phyloP scores from a whole-genome alignment of 2,329 filamentous ascomycete genomes.

The Aspergillus neoniger region DNA sequence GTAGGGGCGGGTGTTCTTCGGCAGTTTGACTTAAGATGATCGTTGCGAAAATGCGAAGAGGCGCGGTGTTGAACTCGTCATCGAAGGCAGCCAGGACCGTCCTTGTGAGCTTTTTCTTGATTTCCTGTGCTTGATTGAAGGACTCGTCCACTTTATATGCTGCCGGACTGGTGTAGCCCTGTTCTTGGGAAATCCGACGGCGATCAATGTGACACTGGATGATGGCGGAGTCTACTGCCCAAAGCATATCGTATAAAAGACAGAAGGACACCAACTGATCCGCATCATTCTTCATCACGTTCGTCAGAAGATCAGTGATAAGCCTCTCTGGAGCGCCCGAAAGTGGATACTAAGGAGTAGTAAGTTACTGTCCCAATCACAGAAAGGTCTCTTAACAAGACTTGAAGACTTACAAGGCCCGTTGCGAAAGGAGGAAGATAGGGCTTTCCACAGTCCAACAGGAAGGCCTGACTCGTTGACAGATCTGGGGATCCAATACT shows the following conservation, averaged over 20 bases:
- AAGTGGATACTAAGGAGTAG: conserved; percentile 32
- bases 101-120: conserved; percentile 21
- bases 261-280: conserved; percentile 37
- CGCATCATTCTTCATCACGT: conserved; percentile 17
- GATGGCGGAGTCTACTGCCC: conserved; percentile 37
- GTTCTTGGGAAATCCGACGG: conserved; percentile 26
- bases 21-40: conserved; percentile 23
- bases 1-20: conserved; percentile 20
- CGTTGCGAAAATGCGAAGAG: conserved; percentile 24
- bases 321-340: conserved; percentile 30
- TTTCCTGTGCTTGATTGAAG: conserved; percentile 21
- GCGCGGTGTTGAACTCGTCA: conserved; percentile 21
- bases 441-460: conserved; percentile 20
- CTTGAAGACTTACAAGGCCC: too few species aligned
- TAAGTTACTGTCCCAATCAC: conserved; percentile 9
- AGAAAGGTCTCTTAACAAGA: too few species aligned
- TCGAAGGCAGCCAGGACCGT: conserved; percentile 27
- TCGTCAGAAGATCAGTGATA: conserved; percentile 23
- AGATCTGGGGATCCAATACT: conserved; percentile 24
- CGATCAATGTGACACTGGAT: conserved; percentile 40
- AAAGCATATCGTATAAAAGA: conserved; percentile 36
- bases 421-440: conserved; percentile 31
- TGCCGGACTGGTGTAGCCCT: conserved; percentile 20
- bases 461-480: conserved; percentile 11
- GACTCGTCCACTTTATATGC: conserved; percentile 22